phyloP scores from a whole-genome alignment of 805 yeast species.

The Ogataea chonburiensis region DNA sequence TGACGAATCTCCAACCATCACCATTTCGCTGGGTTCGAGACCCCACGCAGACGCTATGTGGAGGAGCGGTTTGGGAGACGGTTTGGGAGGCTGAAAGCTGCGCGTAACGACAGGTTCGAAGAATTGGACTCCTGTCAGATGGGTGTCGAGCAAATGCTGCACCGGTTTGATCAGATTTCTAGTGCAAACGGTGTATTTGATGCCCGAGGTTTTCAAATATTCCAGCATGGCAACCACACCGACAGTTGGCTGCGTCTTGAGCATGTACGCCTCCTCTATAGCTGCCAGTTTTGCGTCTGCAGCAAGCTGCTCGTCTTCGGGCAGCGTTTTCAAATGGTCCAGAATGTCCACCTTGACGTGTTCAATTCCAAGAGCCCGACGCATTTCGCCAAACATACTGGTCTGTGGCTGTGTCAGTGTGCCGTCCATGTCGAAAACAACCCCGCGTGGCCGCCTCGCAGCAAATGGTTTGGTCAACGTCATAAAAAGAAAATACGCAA shows the following conservation, averaged over 20 bases:
- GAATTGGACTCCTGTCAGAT: conserved; percentile 39
- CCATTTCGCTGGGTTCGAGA: conserved; percentile 42
- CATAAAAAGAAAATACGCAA: conserved; percentile 2
- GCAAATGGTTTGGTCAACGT: conserved; percentile 1
- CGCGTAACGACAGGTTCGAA: conserved; percentile 57
- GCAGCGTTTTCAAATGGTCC: conserved; percentile 45
- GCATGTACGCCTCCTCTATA: conserved; percentile 66
- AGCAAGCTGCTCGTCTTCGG: conserved; percentile 36
- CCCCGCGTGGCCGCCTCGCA: conserved; percentile 34
- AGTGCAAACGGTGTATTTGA: conserved; percentile 60
- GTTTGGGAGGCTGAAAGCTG: conserved; percentile 66
- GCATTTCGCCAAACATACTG: conserved; percentile 50
- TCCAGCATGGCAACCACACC: conserved; percentile 47
- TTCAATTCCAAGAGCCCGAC: conserved; percentile 52
- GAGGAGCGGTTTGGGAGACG: conserved; percentile 60
- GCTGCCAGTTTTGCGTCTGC: conserved; percentile 48
- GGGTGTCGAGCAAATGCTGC: conserved; percentile 44
- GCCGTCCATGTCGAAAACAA: conserved; percentile 81
- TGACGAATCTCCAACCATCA: conserved; percentile 74
- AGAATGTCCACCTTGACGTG: conserved; percentile 49
- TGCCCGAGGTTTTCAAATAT: conserved; percentile 24
- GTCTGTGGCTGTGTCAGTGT: conserved; percentile 66
- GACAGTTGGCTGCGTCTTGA: conserved; percentile 48
- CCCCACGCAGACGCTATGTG: conserved; percentile 54
- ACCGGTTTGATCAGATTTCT: conserved; percentile 59